phyloP scores from a whole-genome alignment of 192 early-diverging fungal species.

The Rhizophagus prolifer region DNA sequence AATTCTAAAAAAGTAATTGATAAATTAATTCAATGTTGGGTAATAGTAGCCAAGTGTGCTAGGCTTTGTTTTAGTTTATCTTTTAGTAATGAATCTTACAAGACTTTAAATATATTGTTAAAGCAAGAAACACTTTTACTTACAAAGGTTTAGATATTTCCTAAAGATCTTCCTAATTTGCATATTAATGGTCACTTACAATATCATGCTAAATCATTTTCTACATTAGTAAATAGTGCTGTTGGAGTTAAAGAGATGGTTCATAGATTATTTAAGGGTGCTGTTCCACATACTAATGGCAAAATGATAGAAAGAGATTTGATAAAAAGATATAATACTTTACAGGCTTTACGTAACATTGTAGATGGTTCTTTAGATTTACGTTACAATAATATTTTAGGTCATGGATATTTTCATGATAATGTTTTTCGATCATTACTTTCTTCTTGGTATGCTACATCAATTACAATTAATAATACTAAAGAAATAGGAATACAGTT shows the following conservation, averaged over 20 bases:
- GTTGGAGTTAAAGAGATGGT: slow-evolving; percentile 7
- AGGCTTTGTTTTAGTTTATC: neutral
- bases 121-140: neutral
- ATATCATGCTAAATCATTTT: neutral
- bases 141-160: neutral
- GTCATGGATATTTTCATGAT: too few relatives aligned
- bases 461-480: too few relatives aligned
- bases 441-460: too few relatives aligned
- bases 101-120: neutral
- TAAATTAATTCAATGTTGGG: slow-evolving; percentile 1
- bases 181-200: neutral
- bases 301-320: slow-evolving; percentile 8
- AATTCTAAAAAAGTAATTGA: neutral
- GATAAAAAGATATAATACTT: neutral
- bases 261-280: neutral
- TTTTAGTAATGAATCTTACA: neutral
- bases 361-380: neutral
- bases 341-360: neutral
- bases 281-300: neutral
- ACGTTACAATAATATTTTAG: neutral
- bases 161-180: neutral
- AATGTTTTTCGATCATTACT: too few relatives aligned
- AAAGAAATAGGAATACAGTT: too few relatives aligned
- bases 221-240: neutral
- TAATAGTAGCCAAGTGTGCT: neutral